phyloP scores from a whole-genome alignment of 164 flowering plant genomes.

The Magnolia officinalis region DNA sequence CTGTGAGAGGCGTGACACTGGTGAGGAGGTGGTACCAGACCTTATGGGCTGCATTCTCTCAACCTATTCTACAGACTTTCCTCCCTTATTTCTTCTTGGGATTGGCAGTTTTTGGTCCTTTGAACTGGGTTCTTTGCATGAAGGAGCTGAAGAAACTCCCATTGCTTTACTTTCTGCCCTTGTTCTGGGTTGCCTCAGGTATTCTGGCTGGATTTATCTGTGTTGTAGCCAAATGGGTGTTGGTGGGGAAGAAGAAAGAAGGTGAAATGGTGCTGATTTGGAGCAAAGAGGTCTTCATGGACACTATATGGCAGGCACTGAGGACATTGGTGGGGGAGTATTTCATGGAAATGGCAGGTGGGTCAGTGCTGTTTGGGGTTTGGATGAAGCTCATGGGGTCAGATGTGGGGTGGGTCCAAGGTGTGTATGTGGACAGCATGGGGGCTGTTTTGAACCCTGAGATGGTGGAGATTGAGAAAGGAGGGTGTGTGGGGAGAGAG shows the following conservation, averaged over 20 bases:
- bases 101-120: slow-evolving; percentile 38
- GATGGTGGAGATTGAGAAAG: slow-evolving; percentile 66
- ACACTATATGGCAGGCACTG: slow-evolving; percentile 73
- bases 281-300: slow-evolving; percentile 55
- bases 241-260: slow-evolving; percentile 60
- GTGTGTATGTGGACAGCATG: slow-evolving; percentile 58
- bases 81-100: slow-evolving; percentile 59
- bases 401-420: slow-evolving; percentile 37
- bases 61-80: slow-evolving; percentile 58
- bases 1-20: slow-evolving; percentile 33
- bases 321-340: slow-evolving; percentile 62
- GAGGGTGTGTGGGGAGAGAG: slow-evolving; percentile 63
- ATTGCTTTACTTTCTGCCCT: slow-evolving; percentile 46
- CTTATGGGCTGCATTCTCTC: slow-evolving; percentile 44
- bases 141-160: slow-evolving; percentile 31
- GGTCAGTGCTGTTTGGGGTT: slow-evolving; percentile 42
- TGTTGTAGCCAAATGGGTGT: slow-evolving; percentile 50
- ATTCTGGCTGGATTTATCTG: slow-evolving; percentile 39
- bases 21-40: slow-evolving; percentile 49
- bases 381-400: slow-evolving; percentile 79
- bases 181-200: slow-evolving; percentile 59
- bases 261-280: slow-evolving; percentile 46
- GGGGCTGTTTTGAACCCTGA: slow-evolving; percentile 75
- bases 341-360: slow-evolving; percentile 70
- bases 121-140: slow-evolving; percentile 33